Base-by-base conservation (phyloP, 2,329 filamentous ascomycete genomes). In the Teratosphaeria pseudoeucalypti region DNA sequence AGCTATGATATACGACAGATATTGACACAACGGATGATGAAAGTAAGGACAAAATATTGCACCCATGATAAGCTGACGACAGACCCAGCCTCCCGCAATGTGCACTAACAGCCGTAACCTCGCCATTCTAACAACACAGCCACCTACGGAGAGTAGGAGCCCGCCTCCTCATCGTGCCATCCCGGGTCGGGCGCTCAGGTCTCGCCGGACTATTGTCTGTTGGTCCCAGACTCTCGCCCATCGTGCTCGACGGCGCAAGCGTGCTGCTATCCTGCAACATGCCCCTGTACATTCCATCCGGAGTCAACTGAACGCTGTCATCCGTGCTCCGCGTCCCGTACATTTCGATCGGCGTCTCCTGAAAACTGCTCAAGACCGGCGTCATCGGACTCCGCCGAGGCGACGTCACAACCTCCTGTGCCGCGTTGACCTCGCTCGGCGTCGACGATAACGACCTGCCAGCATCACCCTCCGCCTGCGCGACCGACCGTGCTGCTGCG, bases 1-100 rank as follows among this genome's bases (percentile, higher is more conserved):
- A 63, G 34, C 23, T 57, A 34, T 62, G 56, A 62, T 23, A 26
- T 19, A 26, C 19, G n/a, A 23, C 19, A 49, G n/a, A 43, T 14
- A 12, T 14, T 14, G 5, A 43, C 37, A 43, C 16, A n/a, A 49
- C 43, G 7, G 19, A 19, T 19, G 16, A 49, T 19, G n/a, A 19
- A 6, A 23, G 9, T 23, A n/a, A 49, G 43, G 19, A 49, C 19
- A 49, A n/a, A 49, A 49, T 4, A 19, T 23, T 9, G n/a, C 43
- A 6, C 23, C 11, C 37, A 11, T 49, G 6, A 10, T 23, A 49
- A 19, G n/a, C 19, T 49, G n/a, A 49, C 16, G 23, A 23, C 43
- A n/a, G n/a, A 9, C 19, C 16, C 10, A 49, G 43, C 43, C 43
- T 23, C n/a, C 16, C 9, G 9, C 43, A 10, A 19, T 49, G 16